A percentile compares a stretch with the other conserved stretches of the same genome.
These are phyloP conservation scores for Zanthoxylum bungeanum DNA, from an alignment of 345 rosid species.

Conservation along the genomic window DNA sequence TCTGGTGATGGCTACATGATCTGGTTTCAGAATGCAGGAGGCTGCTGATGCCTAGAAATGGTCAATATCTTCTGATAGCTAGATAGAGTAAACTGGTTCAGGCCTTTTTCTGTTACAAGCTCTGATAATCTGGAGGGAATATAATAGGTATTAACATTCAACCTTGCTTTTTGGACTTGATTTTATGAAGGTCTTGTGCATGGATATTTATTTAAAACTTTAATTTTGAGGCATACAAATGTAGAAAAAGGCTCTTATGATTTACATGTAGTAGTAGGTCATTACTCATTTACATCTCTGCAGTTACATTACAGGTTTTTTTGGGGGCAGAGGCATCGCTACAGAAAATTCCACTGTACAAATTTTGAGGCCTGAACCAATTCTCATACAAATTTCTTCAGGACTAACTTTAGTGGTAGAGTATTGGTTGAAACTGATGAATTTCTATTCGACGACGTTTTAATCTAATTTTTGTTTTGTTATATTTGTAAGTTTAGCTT, in stretches of 20 bases:
- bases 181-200: no score
- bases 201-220: no score
- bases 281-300: neutral
- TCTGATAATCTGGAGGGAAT: slow-evolving; percentile 16
- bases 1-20: neutral
- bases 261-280: no score
- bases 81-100: slow-evolving; percentile 17
- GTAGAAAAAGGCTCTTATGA: neutral
- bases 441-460: neutral
- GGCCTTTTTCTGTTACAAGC: slow-evolving; percentile 7
- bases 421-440: neutral
- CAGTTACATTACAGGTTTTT: slow-evolving; percentile 21
- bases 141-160: slow-evolving; percentile 23
- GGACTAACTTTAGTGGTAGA: neutral
- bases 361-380: slow-evolving; percentile 31
- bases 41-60: no score
- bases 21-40: neutral
- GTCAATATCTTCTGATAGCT: no score
- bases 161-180: neutral
- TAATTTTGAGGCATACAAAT: no score
- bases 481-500: slow-evolving; percentile 3
- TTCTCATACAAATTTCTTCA: neutral
- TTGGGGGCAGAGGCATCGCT: slow-evolving; percentile 7
- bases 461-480: neutral
- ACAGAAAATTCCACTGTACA: slow-evolving; percentile 29